Evolutionary conservation across 148 eudicot species (phyloP).

Genomic region (Fallopia convolvulus): DNA sequence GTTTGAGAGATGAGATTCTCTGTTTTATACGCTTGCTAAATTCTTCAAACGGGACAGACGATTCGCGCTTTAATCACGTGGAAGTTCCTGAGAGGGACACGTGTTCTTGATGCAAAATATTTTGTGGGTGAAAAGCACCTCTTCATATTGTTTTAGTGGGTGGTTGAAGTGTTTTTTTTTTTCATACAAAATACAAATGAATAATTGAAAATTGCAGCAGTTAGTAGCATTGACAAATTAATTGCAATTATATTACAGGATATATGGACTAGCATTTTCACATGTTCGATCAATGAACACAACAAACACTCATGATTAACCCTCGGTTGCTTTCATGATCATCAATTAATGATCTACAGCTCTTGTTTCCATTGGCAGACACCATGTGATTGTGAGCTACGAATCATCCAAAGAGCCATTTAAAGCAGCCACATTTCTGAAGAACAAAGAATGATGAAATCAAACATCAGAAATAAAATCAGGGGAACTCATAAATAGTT

Average conservation of each 20-base stretch:
- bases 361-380: not conserved
- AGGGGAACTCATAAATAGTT: not conserved
- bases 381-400: not conserved
- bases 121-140: too few species aligned
- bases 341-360: not conserved
- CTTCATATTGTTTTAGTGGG: not conserved
- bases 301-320: too few species aligned
- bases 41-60: not conserved
- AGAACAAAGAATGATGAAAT: not conserved
- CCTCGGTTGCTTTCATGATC: not conserved
- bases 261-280: too few species aligned
- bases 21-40: not conserved
- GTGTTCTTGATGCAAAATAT: not conserved
- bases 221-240: too few species aligned
- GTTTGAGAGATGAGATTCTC: not conserved
- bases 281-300: too few species aligned
- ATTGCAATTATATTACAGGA: too few species aligned
- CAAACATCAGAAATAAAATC: not conserved
- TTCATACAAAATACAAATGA: too few species aligned
- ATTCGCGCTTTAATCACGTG: not conserved
- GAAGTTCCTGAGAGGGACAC: not conserved
- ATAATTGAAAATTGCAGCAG: too few species aligned
- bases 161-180: too few species aligned
- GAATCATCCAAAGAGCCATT: not conserved
- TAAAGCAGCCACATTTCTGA: not conserved